Conservation (phyloP, 768 basidiomycete genomes). For the Guyanaporus albipodus region DNA sequence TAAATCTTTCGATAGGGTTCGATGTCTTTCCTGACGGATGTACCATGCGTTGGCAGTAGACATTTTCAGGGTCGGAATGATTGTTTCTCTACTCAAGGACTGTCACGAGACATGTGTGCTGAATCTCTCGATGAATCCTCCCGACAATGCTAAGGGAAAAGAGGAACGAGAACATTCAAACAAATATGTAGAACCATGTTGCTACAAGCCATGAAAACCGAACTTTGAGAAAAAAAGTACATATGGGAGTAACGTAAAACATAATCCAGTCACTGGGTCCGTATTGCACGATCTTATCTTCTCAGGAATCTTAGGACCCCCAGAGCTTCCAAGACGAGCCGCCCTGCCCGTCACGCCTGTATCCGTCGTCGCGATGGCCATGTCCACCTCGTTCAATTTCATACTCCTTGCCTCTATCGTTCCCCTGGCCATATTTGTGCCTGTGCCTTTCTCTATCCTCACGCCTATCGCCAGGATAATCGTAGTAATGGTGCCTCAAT, state of each 20-base stretch:
- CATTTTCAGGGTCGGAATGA: too few species aligned
- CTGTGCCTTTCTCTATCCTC: slow-evolving; percentile 13
- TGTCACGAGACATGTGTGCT: too few species aligned
- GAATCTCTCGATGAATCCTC: neutral
- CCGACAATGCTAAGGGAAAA: too few species aligned
- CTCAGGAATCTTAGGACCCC: slow-evolving; percentile 12
- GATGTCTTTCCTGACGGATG: neutral
- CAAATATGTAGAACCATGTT: too few species aligned
- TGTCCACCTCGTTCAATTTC: neutral
- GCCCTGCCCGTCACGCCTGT: slow-evolving; percentile 2
- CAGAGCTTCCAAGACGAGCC: slow-evolving; percentile 11
- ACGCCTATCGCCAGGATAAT: slow-evolving; percentile 9
- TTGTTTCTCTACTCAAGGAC: too few species aligned
- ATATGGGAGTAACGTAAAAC: neutral
- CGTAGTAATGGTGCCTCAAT: slow-evolving; percentile 16
- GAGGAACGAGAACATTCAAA: too few species aligned
- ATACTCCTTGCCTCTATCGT: slow-evolving; percentile 5
- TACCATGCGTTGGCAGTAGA: neutral
- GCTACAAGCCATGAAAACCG: neutral
- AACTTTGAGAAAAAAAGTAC: neutral
- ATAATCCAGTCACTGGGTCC: neutral
- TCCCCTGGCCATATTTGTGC: slow-evolving; percentile 10
- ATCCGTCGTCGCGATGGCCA: slow-evolving; percentile 4
- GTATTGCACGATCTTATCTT: neutral
- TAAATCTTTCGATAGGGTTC: slow-evolving; percentile 24